phyloP scores from a whole-genome alignment of 768 basidiomycete genomes.

The Leccinellum rugosiceps region DNA sequence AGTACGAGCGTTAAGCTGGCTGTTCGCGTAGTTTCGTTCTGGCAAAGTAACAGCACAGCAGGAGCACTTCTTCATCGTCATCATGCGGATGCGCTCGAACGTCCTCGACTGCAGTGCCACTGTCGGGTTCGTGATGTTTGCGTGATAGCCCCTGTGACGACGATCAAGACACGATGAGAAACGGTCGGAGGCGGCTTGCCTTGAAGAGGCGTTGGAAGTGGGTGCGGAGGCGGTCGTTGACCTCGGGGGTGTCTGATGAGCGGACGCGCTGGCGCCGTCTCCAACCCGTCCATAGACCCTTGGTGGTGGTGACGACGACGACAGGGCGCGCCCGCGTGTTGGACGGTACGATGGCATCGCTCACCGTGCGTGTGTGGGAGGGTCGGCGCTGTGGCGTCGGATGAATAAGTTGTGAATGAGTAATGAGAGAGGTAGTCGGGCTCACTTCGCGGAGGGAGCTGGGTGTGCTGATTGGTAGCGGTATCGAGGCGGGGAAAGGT shows the following conservation, averaged over 20 bases:
- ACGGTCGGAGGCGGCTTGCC: slow-evolving; percentile 2
- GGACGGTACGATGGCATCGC: not conserved
- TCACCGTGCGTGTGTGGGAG: not conserved
- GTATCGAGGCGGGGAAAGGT: slow-evolving; percentile 18
- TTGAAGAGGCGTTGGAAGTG: slow-evolving; percentile 16
- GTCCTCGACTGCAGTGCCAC: not conserved
- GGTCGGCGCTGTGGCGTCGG: slow-evolving; percentile 12
- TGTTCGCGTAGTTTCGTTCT: slow-evolving; percentile 16
- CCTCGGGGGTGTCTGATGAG: not conserved
- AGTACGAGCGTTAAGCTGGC: not conserved
- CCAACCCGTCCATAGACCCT: slow-evolving; percentile 13
- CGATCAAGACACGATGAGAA: not conserved
- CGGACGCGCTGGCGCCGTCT: not conserved
- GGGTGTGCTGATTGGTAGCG: slow-evolving; percentile 14
- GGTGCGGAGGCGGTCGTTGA: slow-evolving; percentile 3
- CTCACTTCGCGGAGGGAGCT: slow-evolving; percentile 22
- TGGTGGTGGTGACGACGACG: not conserved
- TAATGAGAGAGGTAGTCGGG: not conserved
- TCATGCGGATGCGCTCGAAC: slow-evolving; percentile 2
- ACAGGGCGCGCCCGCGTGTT: not conserved
- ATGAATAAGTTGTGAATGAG: not conserved
- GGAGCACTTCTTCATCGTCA: slow-evolving; percentile 18
- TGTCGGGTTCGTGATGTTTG: not conserved
- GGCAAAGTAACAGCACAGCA: slow-evolving; percentile 28
- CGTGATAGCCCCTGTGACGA: slow-evolving; percentile 8